Conservation (phyloP, 2,329 filamentous ascomycete species). For the Pseudogymnoascus sp. region DNA sequence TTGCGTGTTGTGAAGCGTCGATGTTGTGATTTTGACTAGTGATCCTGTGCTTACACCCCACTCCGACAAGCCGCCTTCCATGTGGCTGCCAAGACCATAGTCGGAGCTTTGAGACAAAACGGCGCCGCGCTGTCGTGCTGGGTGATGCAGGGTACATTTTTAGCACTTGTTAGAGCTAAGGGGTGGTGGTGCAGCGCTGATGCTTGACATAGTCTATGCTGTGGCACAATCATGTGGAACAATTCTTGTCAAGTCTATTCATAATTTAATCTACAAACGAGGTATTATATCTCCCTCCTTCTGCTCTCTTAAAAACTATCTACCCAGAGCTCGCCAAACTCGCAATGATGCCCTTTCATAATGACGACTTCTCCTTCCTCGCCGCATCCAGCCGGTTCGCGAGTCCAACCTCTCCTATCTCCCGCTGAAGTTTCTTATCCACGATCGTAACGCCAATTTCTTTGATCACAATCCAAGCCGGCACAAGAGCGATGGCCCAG, state of each 20-base stretch:
- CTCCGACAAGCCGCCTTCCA: background rate
- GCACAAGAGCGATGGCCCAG: constrained; percentile 54
- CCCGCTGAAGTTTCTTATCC: constrained; percentile 22
- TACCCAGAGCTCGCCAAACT: background rate
- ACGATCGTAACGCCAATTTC: constrained; percentile 24
- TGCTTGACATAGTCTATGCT: background rate
- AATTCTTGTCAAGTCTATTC: background rate
- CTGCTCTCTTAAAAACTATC: background rate
- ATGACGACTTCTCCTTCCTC: background rate
- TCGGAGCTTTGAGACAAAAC: background rate
- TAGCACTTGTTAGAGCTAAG: background rate
- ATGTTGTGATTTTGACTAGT: background rate
- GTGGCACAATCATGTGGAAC: background rate
- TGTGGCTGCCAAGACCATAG: background rate
- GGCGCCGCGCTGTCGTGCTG: background rate
- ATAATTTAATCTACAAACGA: background rate
- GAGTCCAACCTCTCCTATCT: constrained; percentile 9
- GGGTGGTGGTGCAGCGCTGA: background rate
- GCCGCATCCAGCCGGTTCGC: background rate
- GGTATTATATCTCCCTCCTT: background rate
- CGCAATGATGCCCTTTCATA: background rate
- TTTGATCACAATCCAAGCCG: constrained; percentile 56
- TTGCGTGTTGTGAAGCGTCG: background rate
- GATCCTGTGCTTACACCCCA: background rate
- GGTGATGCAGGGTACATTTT: background rate